Conservation (phyloP, 2,329 filamentous ascomycete species). For the Pleomassaria siparia region DNA sequence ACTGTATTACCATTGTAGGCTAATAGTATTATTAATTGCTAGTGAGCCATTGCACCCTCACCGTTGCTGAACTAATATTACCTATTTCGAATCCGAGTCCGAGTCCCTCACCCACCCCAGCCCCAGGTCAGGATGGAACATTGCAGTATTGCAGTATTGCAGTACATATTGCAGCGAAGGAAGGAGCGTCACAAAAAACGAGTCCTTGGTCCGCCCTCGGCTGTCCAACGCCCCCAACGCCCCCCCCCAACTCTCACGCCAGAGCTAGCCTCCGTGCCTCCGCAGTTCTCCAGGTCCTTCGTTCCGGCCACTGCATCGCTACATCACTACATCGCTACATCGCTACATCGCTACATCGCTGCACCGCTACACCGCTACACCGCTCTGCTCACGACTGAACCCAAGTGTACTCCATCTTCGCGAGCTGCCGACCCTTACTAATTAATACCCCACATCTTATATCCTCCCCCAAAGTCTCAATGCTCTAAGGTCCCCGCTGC, state of each 20-base stretch:
- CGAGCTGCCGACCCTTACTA: conserved; percentile 1
- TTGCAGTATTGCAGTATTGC: no score
- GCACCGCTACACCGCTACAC: not conserved
- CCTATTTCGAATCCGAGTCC: not conserved
- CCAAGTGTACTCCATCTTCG: not conserved
- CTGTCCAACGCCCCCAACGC: not conserved
- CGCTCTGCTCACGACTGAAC: not conserved
- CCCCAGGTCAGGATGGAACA: not conserved
- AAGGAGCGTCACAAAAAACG: no score
- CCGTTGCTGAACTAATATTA: not conserved
- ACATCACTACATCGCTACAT: no score
- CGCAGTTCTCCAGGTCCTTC: conserved; percentile 9
- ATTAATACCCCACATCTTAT: not conserved
- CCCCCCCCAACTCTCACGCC: no score
- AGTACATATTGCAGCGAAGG: no score
- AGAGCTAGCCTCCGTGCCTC: conserved; percentile 9
- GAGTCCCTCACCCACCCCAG: no score
- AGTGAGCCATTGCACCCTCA: conserved; percentile 1
- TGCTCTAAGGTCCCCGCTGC: conserved; percentile 11
- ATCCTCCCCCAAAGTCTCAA: conserved; percentile 3
- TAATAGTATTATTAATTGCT: no score
- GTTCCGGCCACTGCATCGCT: conserved; percentile 5
- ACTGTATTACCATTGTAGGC: no score
- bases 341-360: no score
- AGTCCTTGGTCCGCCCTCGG: no score